Percentiles rank a stretch among this genome's conserved stretches.
Conservation (phyloP, 2,329 filamentous ascomycete genomes). For the Ilyonectria robusta region DNA sequence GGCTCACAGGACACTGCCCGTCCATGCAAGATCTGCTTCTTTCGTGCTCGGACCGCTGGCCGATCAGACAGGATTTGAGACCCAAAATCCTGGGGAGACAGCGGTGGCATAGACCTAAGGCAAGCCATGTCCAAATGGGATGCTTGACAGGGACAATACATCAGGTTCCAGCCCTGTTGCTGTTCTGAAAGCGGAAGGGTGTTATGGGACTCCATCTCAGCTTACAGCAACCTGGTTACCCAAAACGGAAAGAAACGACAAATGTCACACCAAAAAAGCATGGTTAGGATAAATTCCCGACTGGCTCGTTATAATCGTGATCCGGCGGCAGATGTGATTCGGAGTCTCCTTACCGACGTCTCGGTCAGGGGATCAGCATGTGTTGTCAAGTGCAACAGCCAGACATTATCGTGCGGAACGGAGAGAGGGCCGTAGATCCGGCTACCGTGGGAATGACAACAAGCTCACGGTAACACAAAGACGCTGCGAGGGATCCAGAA, state of each 20-base stretch:
- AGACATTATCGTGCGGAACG: constrained; percentile 11
- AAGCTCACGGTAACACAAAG: constrained; percentile 35
- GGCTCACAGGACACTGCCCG: constrained; percentile 2
- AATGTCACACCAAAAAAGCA: constrained; percentile 21
- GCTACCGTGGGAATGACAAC: constrained; percentile 15
- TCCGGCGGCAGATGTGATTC: constrained; percentile 21
- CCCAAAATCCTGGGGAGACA: not conserved
- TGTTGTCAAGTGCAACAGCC: constrained; percentile 3
- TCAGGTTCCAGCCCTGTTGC: constrained; percentile 17
- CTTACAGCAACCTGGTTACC: constrained; percentile 9
- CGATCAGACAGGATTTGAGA: constrained; percentile 17
- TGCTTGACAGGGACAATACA: not conserved
- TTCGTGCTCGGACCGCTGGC: constrained; percentile 1
- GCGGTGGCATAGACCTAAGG: not conserved
- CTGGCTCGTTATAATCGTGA: constrained; percentile 25
- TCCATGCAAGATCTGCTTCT: constrained; percentile 13
- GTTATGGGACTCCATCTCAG: not conserved
- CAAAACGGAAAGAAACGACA: constrained; percentile 11
- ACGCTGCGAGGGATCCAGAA: constrained; percentile 37
- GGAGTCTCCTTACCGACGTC: constrained; percentile 5
- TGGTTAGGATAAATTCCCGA: constrained; percentile 34
- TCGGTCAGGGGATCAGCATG: constrained; percentile 17
- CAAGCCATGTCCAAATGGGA: constrained; percentile 1
- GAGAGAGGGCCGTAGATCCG: constrained; percentile 30
- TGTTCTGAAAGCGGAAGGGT: not conserved